Evolutionary conservation across 225 moss, liverwort and hornwort species (phyloP), one percentile per base, ranked within the genome.

Genomic region (Neckera pumila): DNA sequence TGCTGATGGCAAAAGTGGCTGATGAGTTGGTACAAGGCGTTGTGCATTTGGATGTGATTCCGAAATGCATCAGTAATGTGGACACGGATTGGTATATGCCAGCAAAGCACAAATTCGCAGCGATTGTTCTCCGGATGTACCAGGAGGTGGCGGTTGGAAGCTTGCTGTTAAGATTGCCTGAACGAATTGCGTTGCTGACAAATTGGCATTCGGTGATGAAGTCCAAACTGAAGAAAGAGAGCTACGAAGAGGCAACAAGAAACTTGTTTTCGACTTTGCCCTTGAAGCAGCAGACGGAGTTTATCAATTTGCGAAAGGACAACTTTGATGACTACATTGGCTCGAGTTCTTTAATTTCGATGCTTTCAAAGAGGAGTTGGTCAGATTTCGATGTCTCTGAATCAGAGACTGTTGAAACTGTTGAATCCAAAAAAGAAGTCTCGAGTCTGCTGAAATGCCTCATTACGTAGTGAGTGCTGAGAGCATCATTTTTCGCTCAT

Each of bases 241-340:
- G 34, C 9, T 87, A 78, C 61, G 83, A 43, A 28, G 45, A 70
- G 13, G 83, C 83, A 17, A 90, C 79, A 42, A 69, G 62, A n/a
- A 79, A 90, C 61, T 31, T 90, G 83, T 87, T 90, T 31, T 54
- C 62, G 2, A 90, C 90, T 79, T 63, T 90, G 56, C 87, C 90
- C 31, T 70, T 90, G 63, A 83, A 83, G 87, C 83, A 83, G 65
- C 78, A 83, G 56, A 43, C 42, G 13, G 83, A 87, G 42, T 90
- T 87, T 11, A 79, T 90, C 43, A 71, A 45, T 53, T 17, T 45
- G 36, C 83, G 43, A 11, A 83, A 69, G 83, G 83, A 84, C 28
- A 83, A 79, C 30, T 90, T 87, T n/a, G 69, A 79, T 62, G 81
- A 78, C 17, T 90, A 23, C 79, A 45, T 90, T 11, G 82, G 79